A percentile compares a stretch with the other conserved stretches of the same genome.
phyloP scores from a whole-genome alignment of 2,329 filamentous ascomycete species.

The Clarireedia homoeocarpa region DNA sequence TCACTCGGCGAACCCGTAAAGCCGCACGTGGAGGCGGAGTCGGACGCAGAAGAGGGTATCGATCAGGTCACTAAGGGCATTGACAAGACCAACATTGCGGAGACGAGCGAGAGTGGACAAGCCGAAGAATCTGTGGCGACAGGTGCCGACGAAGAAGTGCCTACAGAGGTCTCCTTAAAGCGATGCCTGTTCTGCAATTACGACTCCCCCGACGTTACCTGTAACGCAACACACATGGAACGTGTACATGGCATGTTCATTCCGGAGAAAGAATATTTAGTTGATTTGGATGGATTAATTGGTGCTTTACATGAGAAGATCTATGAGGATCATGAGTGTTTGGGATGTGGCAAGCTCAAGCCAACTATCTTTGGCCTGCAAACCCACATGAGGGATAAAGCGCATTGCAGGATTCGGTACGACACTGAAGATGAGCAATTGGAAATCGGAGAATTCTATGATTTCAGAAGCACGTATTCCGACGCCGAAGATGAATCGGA shows the following conservation, averaged over 20 bases:
- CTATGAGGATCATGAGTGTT: conserved; percentile 70
- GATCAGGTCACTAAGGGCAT: conserved; percentile 70
- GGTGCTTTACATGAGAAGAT: conserved; percentile 74
- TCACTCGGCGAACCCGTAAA: conserved; percentile 68
- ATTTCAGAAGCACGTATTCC: conserved; percentile 92
- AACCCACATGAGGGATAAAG: conserved; percentile 95
- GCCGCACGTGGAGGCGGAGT: conserved; percentile 46
- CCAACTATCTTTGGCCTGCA: conserved; percentile 73
- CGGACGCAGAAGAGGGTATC: conserved; percentile 67
- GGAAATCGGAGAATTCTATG: conserved; percentile 92
- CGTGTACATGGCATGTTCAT: conserved; percentile 93
- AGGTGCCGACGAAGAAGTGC: conserved; percentile 35
- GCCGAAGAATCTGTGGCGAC: conserved; percentile 19
- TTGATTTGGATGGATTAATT: conserved; percentile 75
- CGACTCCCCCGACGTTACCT: conserved; percentile 63
- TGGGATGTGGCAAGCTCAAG: conserved; percentile 81
- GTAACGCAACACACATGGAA: conserved; percentile 85
- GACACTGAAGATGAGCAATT: conserved; percentile 82
- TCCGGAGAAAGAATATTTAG: conserved; percentile 77
- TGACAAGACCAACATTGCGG: conserved; percentile 51
- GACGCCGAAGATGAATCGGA: conserved; percentile 63
- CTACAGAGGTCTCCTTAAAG: conserved; percentile 31
- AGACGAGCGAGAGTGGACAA: conserved; percentile 39
- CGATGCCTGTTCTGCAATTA: conserved; percentile 89
- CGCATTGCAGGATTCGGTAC: conserved; percentile 95